Conservation (phyloP, 495 filamentous ascomycete genomes). For the Aspergillus incahuasiensis region DNA sequence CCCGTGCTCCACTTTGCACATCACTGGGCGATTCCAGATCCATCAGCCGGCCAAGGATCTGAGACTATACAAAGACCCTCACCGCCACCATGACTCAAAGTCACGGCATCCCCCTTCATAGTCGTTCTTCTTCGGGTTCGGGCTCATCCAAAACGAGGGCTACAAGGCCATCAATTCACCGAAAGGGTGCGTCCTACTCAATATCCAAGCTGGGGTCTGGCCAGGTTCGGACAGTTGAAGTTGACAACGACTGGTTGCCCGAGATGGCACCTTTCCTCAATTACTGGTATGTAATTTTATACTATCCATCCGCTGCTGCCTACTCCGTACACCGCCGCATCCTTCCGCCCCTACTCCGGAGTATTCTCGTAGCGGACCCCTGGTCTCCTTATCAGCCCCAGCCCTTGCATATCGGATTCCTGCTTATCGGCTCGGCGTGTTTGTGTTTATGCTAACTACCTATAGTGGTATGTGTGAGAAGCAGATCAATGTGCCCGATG, state of each 20-base stretch:
- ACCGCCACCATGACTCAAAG: constrained; percentile 47
- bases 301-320: neutral
- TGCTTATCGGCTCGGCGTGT: constrained; percentile 17
- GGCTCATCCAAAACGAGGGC: constrained; percentile 32
- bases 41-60: constrained; percentile 11
- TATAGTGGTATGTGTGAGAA: constrained; percentile 59
- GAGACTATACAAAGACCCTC: constrained; percentile 26
- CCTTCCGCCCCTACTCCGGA: neutral
- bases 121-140: constrained; percentile 33
- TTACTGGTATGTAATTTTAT: constrained; percentile 52
- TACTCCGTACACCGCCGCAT: constrained; percentile 6
- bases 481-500: constrained; percentile 62
- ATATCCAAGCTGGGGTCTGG: constrained; percentile 42
- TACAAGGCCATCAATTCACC: constrained; percentile 32
- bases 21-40: constrained; percentile 31
- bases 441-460: constrained; percentile 25
- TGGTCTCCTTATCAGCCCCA: constrained; percentile 12
- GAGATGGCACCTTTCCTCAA: constrained; percentile 61
- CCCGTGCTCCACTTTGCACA: constrained; percentile 34
- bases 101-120: constrained; percentile 27
- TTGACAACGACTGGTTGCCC: constrained; percentile 41
- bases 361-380: neutral
- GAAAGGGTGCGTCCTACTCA: constrained; percentile 34
- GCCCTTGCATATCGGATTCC: constrained; percentile 23
- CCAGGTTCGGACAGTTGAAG: constrained; percentile 18